These are phyloP conservation scores for Xylaria polymorpha DNA, from an alignment of 2,329 filamentous ascomycete species.

Conservation along the genomic window DNA sequence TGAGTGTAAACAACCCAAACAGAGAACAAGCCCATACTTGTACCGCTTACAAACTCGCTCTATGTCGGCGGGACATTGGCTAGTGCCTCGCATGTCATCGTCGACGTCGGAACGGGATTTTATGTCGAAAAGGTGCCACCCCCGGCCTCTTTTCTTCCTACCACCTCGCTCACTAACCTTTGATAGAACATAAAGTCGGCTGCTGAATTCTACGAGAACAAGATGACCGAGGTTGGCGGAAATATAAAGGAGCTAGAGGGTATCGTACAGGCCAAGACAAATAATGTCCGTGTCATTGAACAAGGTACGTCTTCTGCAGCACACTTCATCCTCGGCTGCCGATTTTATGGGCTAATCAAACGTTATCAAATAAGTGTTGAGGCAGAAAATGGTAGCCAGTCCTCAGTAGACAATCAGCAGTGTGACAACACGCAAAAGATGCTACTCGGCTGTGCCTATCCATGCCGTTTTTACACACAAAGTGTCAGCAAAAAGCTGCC, in stretches of 20 bases:
- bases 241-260: conserved; percentile 68
- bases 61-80: conserved; percentile 89
- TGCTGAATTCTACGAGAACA: conserved; percentile 66
- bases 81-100: conserved; percentile 74
- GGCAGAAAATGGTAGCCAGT: conserved; percentile 57
- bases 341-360: conserved; percentile 22
- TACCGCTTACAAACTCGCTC: conserved; percentile 93
- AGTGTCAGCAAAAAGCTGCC: conserved; percentile 1
- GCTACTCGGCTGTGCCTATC: conserved; percentile 7
- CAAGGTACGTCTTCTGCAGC: conserved; percentile 69
- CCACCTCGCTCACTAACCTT: conserved; percentile 26
- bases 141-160: background rate
- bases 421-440: background rate
- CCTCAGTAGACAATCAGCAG: conserved; percentile 38
- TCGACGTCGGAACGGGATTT: conserved; percentile 49
- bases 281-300: conserved; percentile 87
- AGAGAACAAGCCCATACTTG: conserved; percentile 73
- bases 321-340: conserved; percentile 40
- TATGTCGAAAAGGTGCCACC: conserved; percentile 78
- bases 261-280: conserved; percentile 77
- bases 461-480: background rate
- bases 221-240: conserved; percentile 63
- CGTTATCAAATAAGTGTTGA: conserved; percentile 51
- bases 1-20: conserved; percentile 7
- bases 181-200: conserved; percentile 65